Evolutionary conservation across 2,329 filamentous ascomycete species (phyloP), one percentile per base, ranked within the genome.

Genomic region (Beauveria varroae): DNA sequence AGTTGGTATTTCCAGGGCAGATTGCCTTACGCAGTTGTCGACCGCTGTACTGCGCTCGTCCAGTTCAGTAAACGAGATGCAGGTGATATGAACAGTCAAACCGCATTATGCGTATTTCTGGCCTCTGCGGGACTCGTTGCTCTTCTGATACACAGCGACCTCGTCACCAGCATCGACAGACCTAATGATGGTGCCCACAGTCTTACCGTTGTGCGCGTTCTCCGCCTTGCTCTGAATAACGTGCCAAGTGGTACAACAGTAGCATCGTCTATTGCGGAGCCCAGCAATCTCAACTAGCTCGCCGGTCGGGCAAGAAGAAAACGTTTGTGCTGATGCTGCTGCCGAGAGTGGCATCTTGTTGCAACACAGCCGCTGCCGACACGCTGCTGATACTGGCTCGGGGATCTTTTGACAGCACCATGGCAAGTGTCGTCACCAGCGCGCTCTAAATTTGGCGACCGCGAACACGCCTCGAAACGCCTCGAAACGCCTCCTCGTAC

Each of bases 261-360:
- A 20, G 22, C 44, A 50, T 58, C 56, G 56, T 58, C 46, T 58
- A 58, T 50, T 50, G 56, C 56, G 57, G 57, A 20, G 57, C 30
- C 22, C 2, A 28, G 20, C 34, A 43, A 51, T 58, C 37, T 24
- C 56, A 22, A 41, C 22, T n/a, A 28, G 20, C n/a, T 40, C 26
- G 40, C n/a, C 10, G 8, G n/a, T 10, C 34, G 40, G n/a, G 41
- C 41, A 47, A 49, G 40, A 57, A 46, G 37, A n/a, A 44, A 30
- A 44, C 37, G 24, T 26, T 30, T 41, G 28, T n/a, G 43, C 54
- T 57, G 54, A 57, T 57, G 54, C 5, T 34, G 44, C 43, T 26
- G 24, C 52, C 52, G 24, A 43, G 52, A 37, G 7, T 18, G 54
- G 43, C 28, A 30, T 49, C 54, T 49, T 40, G 7, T 49, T 49